Evolutionary conservation across 305 asterid species (phyloP).

Genomic region (Andrographis paniculata): DNA sequence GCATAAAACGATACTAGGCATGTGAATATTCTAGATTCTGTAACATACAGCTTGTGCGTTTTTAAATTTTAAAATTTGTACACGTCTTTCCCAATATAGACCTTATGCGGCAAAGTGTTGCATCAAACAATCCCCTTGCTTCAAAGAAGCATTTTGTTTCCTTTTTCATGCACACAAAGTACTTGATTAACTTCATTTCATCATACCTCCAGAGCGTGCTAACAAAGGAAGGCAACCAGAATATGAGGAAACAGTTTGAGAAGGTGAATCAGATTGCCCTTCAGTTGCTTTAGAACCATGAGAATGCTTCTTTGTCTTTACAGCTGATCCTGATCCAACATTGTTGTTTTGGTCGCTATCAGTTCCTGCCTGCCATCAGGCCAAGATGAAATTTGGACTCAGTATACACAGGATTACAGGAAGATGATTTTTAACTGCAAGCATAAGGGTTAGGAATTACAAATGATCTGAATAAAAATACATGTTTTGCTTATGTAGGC

Average conservation of each 20-base stretch:
- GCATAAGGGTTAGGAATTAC: too few relatives aligned
- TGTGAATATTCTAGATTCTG: not conserved
- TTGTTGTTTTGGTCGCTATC: slow-evolving; percentile 84
- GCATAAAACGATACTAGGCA: not conserved
- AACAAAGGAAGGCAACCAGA: slow-evolving; percentile 44
- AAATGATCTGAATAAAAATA: too few relatives aligned
- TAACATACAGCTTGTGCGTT: not conserved
- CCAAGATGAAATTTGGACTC: slow-evolving; percentile 14
- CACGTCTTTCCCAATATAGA: not conserved
- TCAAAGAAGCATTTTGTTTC: not conserved
- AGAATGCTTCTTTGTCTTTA: slow-evolving; percentile 64
- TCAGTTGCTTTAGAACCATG: slow-evolving; percentile 52
- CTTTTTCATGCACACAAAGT: not conserved
- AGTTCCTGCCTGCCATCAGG: slow-evolving; percentile 63
- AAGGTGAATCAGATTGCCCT: slow-evolving; percentile 28
- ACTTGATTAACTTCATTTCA: slow-evolving; percentile 12
- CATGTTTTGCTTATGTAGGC: too few relatives aligned
- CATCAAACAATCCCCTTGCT: not conserved
- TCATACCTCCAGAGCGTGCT: slow-evolving; percentile 74
- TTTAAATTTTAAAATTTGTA: too few relatives aligned
- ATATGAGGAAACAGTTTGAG: slow-evolving; percentile 40
- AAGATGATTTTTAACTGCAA: not conserved
- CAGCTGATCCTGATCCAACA: slow-evolving; percentile 70
- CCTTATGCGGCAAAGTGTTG: not conserved
- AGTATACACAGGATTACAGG: slow-evolving; percentile 1